Evolutionary conservation across 2,329 filamentous ascomycete species (phyloP), one percentile per base, ranked within the genome.

Genomic region (Monosporascus sp.): DNA sequence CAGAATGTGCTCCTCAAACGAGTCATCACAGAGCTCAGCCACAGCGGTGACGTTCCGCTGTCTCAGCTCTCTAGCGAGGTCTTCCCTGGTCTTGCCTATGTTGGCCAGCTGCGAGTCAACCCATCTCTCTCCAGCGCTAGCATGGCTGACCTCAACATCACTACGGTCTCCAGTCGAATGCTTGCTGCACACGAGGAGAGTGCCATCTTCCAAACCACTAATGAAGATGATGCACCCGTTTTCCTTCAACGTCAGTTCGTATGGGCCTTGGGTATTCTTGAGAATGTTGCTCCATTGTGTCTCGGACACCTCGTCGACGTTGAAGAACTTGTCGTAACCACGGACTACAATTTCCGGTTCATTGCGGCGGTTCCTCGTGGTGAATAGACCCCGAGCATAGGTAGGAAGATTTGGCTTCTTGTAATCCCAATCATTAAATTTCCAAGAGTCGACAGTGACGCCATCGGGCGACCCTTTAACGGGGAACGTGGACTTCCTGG

Each of bases 161-260:
- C 72, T 72, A n/a, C 93, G 82, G 24, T 83, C 77, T 7, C 94
- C 94, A 0, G 92, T 97, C 0, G 94, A 97, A 70, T 99, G 94
- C 68, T 99, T 99, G 78, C 93, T 97, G 81, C 93, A 97, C n/a
- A 99, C 92, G 7, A 99, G 77, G 9, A 99, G 77, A 1, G 89
- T 90, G 37, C 84, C 92, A 64, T 97, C 92, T 64, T 95, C 89
- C 22, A 99, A 77, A 15, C 92, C 94, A 17, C 91, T 87, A 45
- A 99, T 85, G 75, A 99, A 99, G 62, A 99, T 97, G 71, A 99
- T 99, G 71, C 94, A 99, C n/a, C 94, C 94, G 65, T 99, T 99
- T 72, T 99, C 94, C 74, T 99, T 99, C 50, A 97, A 83, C 54
- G 91, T 97, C 52, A 99, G 76, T 72, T 99, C 94, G 64, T 97